A percentile compares a stretch with the other conserved stretches of the same genome.
Evolutionary conservation across 2,329 filamentous ascomycete species (phyloP).

Genomic region (Exophiala mesophila): DNA sequence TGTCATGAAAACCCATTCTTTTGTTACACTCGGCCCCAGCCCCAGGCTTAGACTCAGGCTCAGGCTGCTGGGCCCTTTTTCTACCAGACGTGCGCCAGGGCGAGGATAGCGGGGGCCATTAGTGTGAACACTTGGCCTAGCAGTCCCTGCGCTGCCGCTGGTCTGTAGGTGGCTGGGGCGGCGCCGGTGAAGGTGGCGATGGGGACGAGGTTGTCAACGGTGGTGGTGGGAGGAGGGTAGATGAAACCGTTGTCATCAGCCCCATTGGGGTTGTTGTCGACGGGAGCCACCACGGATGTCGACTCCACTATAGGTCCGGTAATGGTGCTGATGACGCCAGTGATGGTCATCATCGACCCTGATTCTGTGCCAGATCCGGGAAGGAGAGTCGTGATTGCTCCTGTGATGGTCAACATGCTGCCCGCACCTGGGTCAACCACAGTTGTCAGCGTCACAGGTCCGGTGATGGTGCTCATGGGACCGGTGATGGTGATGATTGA

Average conservation of each 20-base stretch:
- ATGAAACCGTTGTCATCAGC: neutral
- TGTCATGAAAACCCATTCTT: too few relatives aligned
- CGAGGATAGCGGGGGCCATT: too few relatives aligned
- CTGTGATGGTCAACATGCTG: neutral
- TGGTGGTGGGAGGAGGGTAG: neutral
- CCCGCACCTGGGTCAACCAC: neutral
- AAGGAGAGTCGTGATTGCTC: neutral
- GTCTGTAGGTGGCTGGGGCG: neutral
- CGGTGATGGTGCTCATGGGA: constrained; percentile 15
- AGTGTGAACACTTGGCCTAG: too few relatives aligned
- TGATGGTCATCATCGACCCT: constrained; percentile 12
- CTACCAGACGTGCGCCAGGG: too few relatives aligned
- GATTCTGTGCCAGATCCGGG: neutral
- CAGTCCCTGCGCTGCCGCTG: too few relatives aligned
- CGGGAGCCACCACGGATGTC: neutral
- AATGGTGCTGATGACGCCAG: constrained; percentile 20
- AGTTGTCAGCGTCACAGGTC: neutral
- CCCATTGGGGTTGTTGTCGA: neutral
- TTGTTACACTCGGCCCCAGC: too few relatives aligned
- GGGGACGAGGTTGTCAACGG: neutral
- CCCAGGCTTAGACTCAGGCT: too few relatives aligned
- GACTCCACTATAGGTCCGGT: neutral
- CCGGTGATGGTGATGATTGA: constrained; percentile 15
- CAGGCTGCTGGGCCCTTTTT: too few relatives aligned
- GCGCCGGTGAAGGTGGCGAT: constrained; percentile 1